Evolutionary conservation across 73 alveolate species (phyloP), one percentile per base, ranked within the genome.

Genomic region (Paramecium octaurelia): DNA sequence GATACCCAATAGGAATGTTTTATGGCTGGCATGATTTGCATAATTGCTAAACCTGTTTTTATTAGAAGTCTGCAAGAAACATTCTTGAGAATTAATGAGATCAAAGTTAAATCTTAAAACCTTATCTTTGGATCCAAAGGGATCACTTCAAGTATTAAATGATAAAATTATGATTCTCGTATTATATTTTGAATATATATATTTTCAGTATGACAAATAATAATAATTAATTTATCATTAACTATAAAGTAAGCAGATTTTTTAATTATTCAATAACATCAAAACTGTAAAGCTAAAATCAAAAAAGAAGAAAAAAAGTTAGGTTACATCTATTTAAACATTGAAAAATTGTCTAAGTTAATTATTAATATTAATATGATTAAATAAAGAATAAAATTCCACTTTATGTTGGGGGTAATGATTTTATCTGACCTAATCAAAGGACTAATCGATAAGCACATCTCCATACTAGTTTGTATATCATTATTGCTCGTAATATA

Each of bases 1-100:
- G 38, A 80, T 44, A 80, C 91, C 0, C 54, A 80, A 14, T n/a
- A 80, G 7, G 43, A 27, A 44, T 80, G 91, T 35, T 7, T 14
- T 44, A 73, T 10, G 4, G 91, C 73, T 16, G 91, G 91, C 6
- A 80, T 80, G 91, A 16, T 80, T 10, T 23, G 57, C 23, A 64
- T 80, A 3, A 43, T 80, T 80, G 34, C 91, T 12, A 80, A 80
- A 80, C 91, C 91, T 2, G 91, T 80, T 6, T 48, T 80, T 42
- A 21, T 27, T 7, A 34, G 91, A 24, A 40, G 48, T 46, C 27
- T 80, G 8, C 36, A 80, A 48, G 43, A 80, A 24, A 64, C 91
- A 14, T 24, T 80, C 21, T 20, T 44, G 48, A 42, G 20, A 80
- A 35, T 46, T n/a, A 80, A 80, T 48, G 91, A 64, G 31, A 34